Percentiles rank a stretch among this genome's conserved stretches.
Conservation (phyloP, 495 filamentous ascomycete genomes). For the Penicillium robsamsonii region DNA sequence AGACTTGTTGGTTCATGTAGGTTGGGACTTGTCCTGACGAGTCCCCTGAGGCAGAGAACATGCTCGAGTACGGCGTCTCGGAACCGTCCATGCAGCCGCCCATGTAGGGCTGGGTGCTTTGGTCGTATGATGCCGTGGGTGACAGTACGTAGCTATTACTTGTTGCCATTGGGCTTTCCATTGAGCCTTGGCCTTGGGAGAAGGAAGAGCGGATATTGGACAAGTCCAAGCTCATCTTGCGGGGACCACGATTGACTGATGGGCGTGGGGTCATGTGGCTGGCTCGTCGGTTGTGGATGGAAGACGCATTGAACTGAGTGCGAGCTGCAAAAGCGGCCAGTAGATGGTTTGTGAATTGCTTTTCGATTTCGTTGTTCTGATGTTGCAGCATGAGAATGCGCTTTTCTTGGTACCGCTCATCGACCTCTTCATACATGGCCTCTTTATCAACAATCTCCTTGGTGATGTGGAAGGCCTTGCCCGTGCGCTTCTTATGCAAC, state of each 20-base stretch:
- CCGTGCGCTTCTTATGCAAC: conserved; percentile 87
- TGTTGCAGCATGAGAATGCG: conserved; percentile 43
- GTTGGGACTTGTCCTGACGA: conserved; percentile 31
- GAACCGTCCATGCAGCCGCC: conserved; percentile 19
- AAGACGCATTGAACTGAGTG: conserved; percentile 13
- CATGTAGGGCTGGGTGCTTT: conserved; percentile 30
- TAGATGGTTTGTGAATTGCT: conserved; percentile 42
- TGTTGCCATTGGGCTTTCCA: conserved; percentile 29
- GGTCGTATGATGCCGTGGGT: conserved; percentile 28
- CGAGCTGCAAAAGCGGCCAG: conserved; percentile 33
- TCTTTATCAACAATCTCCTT: conserved; percentile 87
- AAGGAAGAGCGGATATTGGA: conserved; percentile 35
- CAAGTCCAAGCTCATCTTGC: conserved; percentile 46
- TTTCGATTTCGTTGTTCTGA: conserved; percentile 44
- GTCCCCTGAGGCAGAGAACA: conserved; percentile 12
- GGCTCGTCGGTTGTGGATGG: conserved; percentile 24
- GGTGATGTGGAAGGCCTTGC: conserved; percentile 77
- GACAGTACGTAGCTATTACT: conserved; percentile 31
- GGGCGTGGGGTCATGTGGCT: conserved; percentile 28
- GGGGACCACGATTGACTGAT: conserved; percentile 29
- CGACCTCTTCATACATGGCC: conserved; percentile 97
- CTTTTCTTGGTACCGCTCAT: conserved; percentile 59
- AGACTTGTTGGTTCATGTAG: conserved; percentile 27
- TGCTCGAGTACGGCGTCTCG: conserved; percentile 13
- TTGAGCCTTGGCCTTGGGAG: conserved; percentile 23